phyloP scores from a whole-genome alignment of 2,329 filamentous ascomycete genomes.

The Thelonectria blattea region DNA sequence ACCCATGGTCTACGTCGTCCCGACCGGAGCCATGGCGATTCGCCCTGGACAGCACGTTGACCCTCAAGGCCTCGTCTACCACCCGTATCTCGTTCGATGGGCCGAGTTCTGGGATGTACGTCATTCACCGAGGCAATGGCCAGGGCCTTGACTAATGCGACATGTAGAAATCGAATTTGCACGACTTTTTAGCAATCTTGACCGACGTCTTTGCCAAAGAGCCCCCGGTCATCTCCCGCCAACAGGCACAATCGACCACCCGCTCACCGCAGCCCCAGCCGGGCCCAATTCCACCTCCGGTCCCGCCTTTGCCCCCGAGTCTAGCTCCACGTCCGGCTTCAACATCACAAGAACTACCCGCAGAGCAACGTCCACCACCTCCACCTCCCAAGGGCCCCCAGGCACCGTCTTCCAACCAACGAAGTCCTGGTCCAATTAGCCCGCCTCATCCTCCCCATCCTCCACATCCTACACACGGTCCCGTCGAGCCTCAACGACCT shows the following conservation, averaged over 20 bases:
- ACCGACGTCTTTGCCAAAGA: constrained; percentile 92
- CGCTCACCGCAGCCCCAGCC: constrained; percentile 34
- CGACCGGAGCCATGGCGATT: constrained; percentile 86
- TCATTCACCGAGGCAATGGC: neutral
- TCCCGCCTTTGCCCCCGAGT: constrained; percentile 76
- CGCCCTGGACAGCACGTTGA: constrained; percentile 94
- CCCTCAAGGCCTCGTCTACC: constrained; percentile 90
- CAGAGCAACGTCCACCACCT: constrained; percentile 49
- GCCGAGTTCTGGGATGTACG: constrained; percentile 86
- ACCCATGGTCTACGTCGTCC: constrained; percentile 87
- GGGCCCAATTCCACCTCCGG: constrained; percentile 62
- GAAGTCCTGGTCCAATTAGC: constrained; percentile 35
- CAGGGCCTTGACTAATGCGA: constrained; percentile 11
- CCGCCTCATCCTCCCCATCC: constrained; percentile 41
- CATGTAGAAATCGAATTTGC: constrained; percentile 76
- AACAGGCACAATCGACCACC: constrained; percentile 53
- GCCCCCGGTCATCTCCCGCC: constrained; percentile 83
- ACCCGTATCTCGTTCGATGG: constrained; percentile 94
- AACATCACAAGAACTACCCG: constrained; percentile 42
- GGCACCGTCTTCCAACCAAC: constrained; percentile 39
- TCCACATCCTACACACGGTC: constrained; percentile 27
- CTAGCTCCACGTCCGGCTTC: constrained; percentile 53
- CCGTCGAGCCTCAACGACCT: constrained; percentile 27
- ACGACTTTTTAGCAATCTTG: constrained; percentile 82
- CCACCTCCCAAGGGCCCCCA: constrained; percentile 62